Evolutionary conservation across 2,329 filamentous ascomycete species (phyloP), one percentile per base, ranked within the genome.

Genomic region (Aaosphaeria arxii): DNA sequence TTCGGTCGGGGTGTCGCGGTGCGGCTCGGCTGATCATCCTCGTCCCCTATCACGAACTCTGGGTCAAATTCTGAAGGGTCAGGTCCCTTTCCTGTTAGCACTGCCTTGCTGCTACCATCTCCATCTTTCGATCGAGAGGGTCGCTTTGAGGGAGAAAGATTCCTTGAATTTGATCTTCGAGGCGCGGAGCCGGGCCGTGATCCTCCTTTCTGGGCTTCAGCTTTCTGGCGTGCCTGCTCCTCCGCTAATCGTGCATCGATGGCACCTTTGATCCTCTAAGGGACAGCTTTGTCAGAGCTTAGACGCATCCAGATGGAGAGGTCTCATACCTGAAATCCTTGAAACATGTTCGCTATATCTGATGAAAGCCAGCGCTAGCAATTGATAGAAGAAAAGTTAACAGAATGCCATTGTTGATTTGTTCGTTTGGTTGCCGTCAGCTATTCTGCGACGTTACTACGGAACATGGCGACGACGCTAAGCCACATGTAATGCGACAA

Each of bases 191-290:
- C 76, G 52, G 70, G 74, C 61, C 60, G 73, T 6, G 59, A 79
- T 67, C 53, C 61, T n/a, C 9, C 9, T n/a, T 36, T 9, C 33
- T 38, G 74, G 59, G 44, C 50, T 7, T 57, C 53, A 46, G 76
- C 71, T 63, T 82, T 82, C 66, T 91, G 87, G 49, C 89, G 87
- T 49, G 89, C 88, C 72, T 95, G 89, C 74, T 96, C 91, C 74
- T 96, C 90, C 62, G 90, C 88, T 63, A 96, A 94, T 62, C 87
- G 87, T 61, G 85, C 85, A 69, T 95, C 89, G 69, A 95, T 90
- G 50, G 87, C 88, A 62, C 87, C 88, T 74, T 89, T 88, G 60
- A 95, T 77, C 77, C 88, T 83, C 88, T 94, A 50, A 48, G 42
- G 17, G 57, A 67, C 44, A 67, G 64, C 57, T 44, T 40, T 24